Conservation (phyloP, 2,329 filamentous ascomycete genomes). For the Drechslera avenae region DNA sequence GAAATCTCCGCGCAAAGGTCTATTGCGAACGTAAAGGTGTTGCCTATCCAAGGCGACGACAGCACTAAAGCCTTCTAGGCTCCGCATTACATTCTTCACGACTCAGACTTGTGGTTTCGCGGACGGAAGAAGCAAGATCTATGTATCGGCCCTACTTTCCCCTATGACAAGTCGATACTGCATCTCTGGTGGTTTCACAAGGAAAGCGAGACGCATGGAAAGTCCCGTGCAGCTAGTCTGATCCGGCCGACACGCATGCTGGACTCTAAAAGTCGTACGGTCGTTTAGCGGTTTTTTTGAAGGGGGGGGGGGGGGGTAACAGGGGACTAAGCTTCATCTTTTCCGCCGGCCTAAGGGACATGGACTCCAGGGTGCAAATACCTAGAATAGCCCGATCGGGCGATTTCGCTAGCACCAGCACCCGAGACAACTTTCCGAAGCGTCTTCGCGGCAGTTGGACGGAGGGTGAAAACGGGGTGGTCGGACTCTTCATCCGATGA, state of each 20-base stretch:
- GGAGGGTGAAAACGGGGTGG: background rate
- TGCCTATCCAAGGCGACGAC: background rate
- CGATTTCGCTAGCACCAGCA: background rate
- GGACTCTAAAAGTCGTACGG: too few relatives aligned
- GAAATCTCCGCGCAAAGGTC: background rate
- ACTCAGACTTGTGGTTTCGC: background rate
- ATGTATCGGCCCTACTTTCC: constrained; percentile 3
- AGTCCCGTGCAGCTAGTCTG: background rate
- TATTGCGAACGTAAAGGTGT: background rate
- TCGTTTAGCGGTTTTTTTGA: too few relatives aligned
- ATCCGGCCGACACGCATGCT: background rate
- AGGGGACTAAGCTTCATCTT: too few relatives aligned
- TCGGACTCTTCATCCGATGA: background rate
- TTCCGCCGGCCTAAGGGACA: too few relatives aligned
- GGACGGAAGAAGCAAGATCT: background rate
- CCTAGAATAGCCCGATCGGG: too few relatives aligned
- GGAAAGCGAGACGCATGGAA: background rate
- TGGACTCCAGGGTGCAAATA: too few relatives aligned
- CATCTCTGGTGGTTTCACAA: background rate
- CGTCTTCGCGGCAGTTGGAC: constrained; percentile 3
- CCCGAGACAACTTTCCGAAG: background rate
- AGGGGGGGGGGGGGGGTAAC: too few relatives aligned
- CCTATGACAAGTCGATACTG: background rate
- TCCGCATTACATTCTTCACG: background rate
- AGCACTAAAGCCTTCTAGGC: background rate